These are phyloP conservation scores for Selenicereus undatus DNA, from an alignment of 148 eudicot species.

Conservation along the genomic window DNA sequence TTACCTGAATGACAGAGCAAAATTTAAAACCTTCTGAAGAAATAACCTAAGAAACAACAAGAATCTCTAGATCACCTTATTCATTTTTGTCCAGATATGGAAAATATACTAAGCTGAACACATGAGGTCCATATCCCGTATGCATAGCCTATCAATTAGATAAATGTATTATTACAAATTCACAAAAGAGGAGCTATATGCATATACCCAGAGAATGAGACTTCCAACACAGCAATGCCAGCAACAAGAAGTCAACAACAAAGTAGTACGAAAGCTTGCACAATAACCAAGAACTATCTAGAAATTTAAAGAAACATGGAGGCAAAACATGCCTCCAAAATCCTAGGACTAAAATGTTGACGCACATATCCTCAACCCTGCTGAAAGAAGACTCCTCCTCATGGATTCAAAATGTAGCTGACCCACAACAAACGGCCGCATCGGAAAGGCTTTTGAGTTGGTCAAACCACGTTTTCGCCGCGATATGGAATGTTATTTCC, in stretches of 20 bases:
- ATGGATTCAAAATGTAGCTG: too few species aligned
- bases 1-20: constrained; percentile 41
- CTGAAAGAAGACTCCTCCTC: not conserved
- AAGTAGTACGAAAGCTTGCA: not conserved
- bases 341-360: not conserved
- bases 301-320: too few species aligned
- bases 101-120: not conserved
- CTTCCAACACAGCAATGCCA: not conserved
- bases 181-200: not conserved
- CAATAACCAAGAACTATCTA: not conserved
- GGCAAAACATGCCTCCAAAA: not conserved
- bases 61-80: too few species aligned
- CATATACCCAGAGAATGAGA: not conserved
- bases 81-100: too few species aligned
- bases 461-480: too few species aligned
- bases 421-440: too few species aligned
- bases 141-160: not conserved
- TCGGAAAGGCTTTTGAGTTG: too few species aligned
- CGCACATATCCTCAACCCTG: not conserved
- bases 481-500: too few species aligned
- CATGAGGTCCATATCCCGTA: not conserved
- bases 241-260: not conserved
- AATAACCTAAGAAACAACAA: not conserved
- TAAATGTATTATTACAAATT: not conserved
- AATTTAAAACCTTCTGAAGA: not conserved